phyloP scores from a whole-genome alignment of 306 rosid genomes.

The Quercus aquifolioides region DNA sequence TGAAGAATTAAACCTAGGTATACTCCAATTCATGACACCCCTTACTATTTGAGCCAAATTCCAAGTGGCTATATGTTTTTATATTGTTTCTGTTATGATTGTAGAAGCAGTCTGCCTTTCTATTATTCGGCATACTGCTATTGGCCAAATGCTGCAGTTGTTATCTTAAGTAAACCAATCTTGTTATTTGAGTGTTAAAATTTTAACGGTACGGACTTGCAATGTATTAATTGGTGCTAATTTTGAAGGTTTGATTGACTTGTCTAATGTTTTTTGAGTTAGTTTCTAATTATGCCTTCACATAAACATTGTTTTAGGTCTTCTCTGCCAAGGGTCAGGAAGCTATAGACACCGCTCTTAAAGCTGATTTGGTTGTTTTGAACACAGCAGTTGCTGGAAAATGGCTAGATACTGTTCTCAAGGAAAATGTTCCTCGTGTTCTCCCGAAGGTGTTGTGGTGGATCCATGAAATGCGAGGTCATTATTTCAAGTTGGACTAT shows the following conservation, averaged over 20 bases:
- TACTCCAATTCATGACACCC: not conserved
- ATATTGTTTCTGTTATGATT: not conserved
- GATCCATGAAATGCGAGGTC: conserved; percentile 99
- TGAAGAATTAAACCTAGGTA: not conserved
- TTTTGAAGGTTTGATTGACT: not conserved
- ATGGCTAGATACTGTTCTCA: conserved; percentile 87
- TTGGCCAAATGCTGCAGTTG: not conserved
- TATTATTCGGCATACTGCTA: not conserved
- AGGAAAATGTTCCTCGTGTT: conserved; percentile 66
- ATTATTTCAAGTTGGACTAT: conserved; percentile 90
- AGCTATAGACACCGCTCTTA: conserved; percentile 70
- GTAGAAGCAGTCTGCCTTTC: not conserved
- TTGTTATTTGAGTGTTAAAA: not conserved
- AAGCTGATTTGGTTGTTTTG: conserved; percentile 79
- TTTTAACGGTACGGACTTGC: not conserved
- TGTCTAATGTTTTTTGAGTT: not conserved
- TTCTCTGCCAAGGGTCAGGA: conserved; percentile 70
- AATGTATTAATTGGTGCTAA: not conserved
- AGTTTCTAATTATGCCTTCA: conserved; percentile 16
- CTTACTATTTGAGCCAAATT: not conserved
- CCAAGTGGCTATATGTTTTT: not conserved
- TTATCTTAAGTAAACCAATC: not conserved
- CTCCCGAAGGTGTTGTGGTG: conserved; percentile 99
- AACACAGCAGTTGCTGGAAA: conserved; percentile 97
- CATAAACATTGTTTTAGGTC: conserved; percentile 41